Evolutionary conservation across 1,284 basidiomycete species (phyloP).

Genomic region (Melampsora medusae): DNA sequence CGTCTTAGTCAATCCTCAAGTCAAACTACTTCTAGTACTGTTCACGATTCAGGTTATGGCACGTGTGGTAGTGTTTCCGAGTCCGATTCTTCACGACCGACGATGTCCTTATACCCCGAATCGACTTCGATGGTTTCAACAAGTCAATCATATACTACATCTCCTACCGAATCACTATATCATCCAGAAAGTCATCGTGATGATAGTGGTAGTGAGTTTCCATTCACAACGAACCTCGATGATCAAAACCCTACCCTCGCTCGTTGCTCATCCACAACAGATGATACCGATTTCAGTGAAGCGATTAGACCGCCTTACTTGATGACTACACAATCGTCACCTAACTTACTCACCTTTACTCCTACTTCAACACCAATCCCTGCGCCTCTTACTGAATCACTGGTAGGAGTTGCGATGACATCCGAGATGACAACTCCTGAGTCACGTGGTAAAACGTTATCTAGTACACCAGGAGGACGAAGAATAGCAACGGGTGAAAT

Average conservation of each 20-base stretch:
- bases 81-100: background rate
- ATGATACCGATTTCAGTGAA: background rate
- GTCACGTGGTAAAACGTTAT: background rate
- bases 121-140: background rate
- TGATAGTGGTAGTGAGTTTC: no score
- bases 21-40: background rate
- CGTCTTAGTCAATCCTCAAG: constrained; percentile 5
- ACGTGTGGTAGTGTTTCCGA: background rate
- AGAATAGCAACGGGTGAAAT: background rate
- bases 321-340: background rate
- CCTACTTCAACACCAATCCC: background rate
- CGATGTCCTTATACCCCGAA: background rate
- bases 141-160: background rate
- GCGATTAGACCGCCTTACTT: background rate
- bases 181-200: background rate
- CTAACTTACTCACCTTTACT: background rate
- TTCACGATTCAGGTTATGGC: background rate
- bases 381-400: background rate
- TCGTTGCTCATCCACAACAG: background rate
- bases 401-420: background rate
- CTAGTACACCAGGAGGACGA: background rate
- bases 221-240: no score
- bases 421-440: background rate
- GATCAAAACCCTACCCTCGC: background rate
- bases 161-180: background rate